Evolutionary conservation across 2,329 filamentous ascomycete species (phyloP).

Genomic region (Orbilia oligospora): DNA sequence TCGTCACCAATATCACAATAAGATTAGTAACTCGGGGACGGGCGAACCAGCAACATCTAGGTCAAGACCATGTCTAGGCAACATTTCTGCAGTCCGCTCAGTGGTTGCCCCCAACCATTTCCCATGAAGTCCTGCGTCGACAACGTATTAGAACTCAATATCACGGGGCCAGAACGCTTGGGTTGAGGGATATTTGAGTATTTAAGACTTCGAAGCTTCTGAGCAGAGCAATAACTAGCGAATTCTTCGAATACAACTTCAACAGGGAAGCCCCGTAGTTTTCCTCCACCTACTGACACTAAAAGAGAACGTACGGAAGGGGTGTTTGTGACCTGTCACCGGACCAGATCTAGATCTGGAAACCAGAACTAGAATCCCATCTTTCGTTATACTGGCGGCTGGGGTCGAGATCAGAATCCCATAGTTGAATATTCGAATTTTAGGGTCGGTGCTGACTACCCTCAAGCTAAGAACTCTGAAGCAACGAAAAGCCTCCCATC

Average conservation of each 20-base stretch:
- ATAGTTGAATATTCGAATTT: conserved; percentile 3
- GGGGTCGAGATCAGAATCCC: too few relatives aligned
- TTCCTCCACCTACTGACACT: background rate
- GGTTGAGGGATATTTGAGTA: background rate
- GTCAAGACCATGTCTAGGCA: background rate
- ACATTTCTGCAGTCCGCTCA: background rate
- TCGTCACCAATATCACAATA: background rate
- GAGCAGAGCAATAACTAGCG: background rate
- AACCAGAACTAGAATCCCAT: too few relatives aligned
- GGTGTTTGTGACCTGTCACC: too few relatives aligned
- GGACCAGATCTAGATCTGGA: too few relatives aligned
- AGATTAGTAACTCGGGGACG: background rate
- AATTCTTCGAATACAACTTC: background rate
- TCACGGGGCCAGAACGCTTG: background rate
- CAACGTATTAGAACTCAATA: background rate
- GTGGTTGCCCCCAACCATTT: background rate
- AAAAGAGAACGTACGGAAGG: background rate
- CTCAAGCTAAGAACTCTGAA: background rate
- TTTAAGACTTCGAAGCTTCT: background rate
- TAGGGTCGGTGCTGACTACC: background rate
- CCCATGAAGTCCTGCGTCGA: background rate
- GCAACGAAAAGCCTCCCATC: background rate
- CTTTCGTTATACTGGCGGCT: too few relatives aligned
- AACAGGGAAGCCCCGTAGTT: background rate
- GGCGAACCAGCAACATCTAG: background rate